Evolutionary conservation across 179 eudicot genomes (phyloP).

Genomic region (Heliamphora pulchella): DNA sequence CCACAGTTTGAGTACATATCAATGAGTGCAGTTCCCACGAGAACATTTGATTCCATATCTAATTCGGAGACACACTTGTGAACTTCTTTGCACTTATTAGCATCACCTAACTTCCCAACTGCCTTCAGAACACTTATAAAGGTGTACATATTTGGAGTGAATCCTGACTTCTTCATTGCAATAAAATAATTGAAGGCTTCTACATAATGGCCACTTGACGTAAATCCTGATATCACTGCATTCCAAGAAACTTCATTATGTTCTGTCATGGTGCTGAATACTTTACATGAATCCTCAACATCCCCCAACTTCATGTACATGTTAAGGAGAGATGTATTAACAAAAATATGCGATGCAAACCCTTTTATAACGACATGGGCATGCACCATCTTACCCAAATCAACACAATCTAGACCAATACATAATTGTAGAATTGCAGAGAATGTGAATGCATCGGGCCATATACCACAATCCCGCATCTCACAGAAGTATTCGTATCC

Average conservation of each 20-base stretch:
- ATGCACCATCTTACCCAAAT: conserved; percentile 24
- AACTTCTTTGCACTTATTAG: conserved; percentile 23
- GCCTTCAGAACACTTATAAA: conserved; percentile 27
- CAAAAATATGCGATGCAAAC: conserved; percentile 21
- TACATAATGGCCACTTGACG: conserved; percentile 19
- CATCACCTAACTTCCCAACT: conserved; percentile 23
- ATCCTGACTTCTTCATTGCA: conserved; percentile 23
- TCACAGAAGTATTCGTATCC: conserved; percentile 24
- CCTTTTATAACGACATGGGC: conserved; percentile 24
- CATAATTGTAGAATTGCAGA: conserved; percentile 20
- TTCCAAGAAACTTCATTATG: conserved; percentile 29
- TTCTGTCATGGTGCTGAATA: conserved; percentile 22
- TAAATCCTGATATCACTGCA: conserved; percentile 27
- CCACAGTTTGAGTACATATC: conserved; percentile 29
- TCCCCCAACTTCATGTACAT: conserved; percentile 27
- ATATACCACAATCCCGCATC: conserved; percentile 21
- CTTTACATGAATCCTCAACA: conserved; percentile 24
- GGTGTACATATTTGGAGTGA: conserved; percentile 13
- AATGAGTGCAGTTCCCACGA: conserved; percentile 25
- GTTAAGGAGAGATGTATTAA: conserved; percentile 25
- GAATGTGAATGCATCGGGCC: conserved; percentile 23
- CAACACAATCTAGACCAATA: conserved; percentile 19
- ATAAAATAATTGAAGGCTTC: conserved; percentile 22
- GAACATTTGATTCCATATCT: conserved; percentile 20
- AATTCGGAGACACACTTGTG: conserved; percentile 19